Evolutionary conservation across 192 early-diverging fungal species (phyloP), one percentile per base, ranked within the genome.

Genomic region (Chytriomyces hyalinus): DNA sequence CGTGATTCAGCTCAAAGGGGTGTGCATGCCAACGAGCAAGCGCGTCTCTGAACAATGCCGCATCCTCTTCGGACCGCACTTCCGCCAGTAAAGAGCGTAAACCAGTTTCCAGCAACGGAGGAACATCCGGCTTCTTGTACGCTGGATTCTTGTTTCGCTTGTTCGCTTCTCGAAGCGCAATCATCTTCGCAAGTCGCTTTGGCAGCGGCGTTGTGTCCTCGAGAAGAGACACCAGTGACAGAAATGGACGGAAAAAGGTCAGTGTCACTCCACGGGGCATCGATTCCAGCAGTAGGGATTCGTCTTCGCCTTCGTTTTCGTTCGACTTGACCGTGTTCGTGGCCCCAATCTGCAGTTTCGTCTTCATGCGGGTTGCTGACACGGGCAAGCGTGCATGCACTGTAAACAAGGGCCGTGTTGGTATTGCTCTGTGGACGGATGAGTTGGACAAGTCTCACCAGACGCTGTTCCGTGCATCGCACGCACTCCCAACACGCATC

Each of bases 181-280:
- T 36, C 36, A 36, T 36, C 36, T 36, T 36, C 36, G 36, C 36
- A 36, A 36, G 36, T 36, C 36, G 36, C 36, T 36, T 36, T 36
- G 36, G 36, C 36, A 36, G 36, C 36, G 67, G 43, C 15, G 26
- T 47, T n/a, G 36, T 13, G 17, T 13, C 22, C 22, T 73, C 72
- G 20, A 73, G 61, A n/a, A 26, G 60, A 44, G 61, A 57, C 7
- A 28, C 13, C 28, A 61, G 61, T 6, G 53, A 57, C 24, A 73
- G 53, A 22, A 44, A 73, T 9, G 20, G 22, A 22, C 53, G 49
- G 61, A 44, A 73, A 61, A 73, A 73, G 22, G n/a, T 20, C 28
- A 73, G 61, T n/a, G 72, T 43, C 59, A 73, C 72, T 28, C 72
- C 60, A 10, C 17, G 20, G 13, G 72, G 72, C 60, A 73, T n/a